These are phyloP conservation scores for Rhodosporidiobolus odoratus DNA, from an alignment of 768 basidiomycete genomes.

Conservation along the genomic window DNA sequence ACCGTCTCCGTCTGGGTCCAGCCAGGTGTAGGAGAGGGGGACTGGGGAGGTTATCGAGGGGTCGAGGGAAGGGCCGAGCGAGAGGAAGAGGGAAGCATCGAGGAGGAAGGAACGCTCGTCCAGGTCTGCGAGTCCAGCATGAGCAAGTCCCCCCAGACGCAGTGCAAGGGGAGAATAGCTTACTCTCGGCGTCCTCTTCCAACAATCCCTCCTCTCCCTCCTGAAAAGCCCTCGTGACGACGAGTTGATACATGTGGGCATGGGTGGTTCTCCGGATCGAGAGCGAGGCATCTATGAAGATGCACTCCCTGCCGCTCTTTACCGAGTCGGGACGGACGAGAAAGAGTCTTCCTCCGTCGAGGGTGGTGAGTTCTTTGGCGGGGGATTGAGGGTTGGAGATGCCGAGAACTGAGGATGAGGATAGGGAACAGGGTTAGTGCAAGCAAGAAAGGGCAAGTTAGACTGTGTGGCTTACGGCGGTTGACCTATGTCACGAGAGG, in stretches of 20 bases:
- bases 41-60: constrained; percentile 45
- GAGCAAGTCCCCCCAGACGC: constrained; percentile 1
- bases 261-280: constrained; percentile 74
- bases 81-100: constrained; percentile 79
- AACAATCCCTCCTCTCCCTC: constrained; percentile 92
- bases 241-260: constrained; percentile 69
- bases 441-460: accelerated
- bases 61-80: constrained; percentile 51
- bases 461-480: constrained; percentile 14
- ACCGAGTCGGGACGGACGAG: constrained; percentile 86
- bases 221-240: constrained; percentile 92
- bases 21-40: constrained; percentile 81
- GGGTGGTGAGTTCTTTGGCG: constrained; percentile 74
- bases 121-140: constrained; percentile 62
- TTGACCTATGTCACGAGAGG: constrained; percentile 19
- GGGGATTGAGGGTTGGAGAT: constrained; percentile 1
- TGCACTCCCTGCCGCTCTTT: constrained; percentile 91
- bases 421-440: background rate
- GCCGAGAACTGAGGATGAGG: constrained; percentile 16
- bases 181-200: constrained; percentile 67
- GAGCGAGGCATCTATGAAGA: constrained; percentile 92
- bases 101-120: constrained; percentile 91
- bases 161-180: constrained; percentile 9
- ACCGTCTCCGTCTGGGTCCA: constrained; percentile 74
- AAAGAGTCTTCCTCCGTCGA: constrained; percentile 83